A percentile compares a stretch with the other conserved stretches of the same genome.
phyloP scores from a whole-genome alignment of 106 monocot species.

The Chionographis japonica region DNA sequence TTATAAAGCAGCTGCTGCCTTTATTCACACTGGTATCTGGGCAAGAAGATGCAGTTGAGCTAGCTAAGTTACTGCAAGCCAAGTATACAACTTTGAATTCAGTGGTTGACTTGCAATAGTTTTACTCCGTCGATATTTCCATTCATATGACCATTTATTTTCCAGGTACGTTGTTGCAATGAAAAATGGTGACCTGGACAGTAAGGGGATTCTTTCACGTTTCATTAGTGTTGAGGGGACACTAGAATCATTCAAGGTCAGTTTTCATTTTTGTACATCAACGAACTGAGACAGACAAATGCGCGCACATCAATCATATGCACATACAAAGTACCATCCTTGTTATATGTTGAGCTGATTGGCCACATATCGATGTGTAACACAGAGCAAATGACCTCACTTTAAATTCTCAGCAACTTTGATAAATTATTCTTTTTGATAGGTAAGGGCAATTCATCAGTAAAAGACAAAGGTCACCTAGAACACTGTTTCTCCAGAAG shows the following conservation, averaged over 20 bases:
- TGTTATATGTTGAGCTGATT: too few relatives aligned
- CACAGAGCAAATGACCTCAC: too few relatives aligned
- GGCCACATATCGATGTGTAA: too few relatives aligned
- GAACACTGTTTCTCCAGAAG: too few relatives aligned
- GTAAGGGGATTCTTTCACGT: constrained; percentile 60
- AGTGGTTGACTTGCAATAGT: not conserved
- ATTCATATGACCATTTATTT: not conserved
- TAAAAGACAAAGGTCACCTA: too few relatives aligned
- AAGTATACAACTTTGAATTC: constrained; percentile 40
- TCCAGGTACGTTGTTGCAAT: constrained; percentile 71
- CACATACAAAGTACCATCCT: too few relatives aligned
- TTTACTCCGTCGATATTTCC: not conserved
- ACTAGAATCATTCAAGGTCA: constrained; percentile 77
- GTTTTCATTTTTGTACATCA: not conserved
- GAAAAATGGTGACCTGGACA: constrained; percentile 82
- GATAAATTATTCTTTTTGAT: too few relatives aligned
- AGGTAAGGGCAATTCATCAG: too few relatives aligned
- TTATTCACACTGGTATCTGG: constrained; percentile 83
- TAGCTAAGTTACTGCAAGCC: constrained; percentile 72
- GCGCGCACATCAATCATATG: too few relatives aligned
- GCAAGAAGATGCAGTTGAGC: constrained; percentile 89
- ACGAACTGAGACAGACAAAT: not conserved
- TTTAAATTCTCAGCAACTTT: too few relatives aligned
- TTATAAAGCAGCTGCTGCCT: constrained; percentile 80
- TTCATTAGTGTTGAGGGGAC: constrained; percentile 49